Base-by-base conservation (phyloP, 2,329 filamentous ascomycete species). In the Verticillium tricorpus region DNA sequence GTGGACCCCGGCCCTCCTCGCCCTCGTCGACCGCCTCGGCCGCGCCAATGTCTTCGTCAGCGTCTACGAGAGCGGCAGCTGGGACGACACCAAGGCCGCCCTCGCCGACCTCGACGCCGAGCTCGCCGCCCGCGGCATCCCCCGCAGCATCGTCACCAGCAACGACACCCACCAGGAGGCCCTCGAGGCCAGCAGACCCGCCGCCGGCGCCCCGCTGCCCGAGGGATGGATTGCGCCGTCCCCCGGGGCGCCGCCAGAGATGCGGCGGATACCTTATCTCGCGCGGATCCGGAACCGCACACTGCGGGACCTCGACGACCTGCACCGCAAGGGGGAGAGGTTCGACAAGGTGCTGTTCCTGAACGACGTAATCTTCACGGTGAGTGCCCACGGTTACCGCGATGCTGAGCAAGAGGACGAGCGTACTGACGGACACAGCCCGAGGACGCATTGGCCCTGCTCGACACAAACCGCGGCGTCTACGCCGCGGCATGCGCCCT, bases 261-360 rank as follows among this genome's bases (percentile, higher is more conserved):
- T 89, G 63, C 77, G 89, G 57, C 79, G 89, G 22, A 91, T 92
- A 64, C 88, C 89, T 1, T 91, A 88, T 70, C 76, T 92, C 22
- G 82, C 90, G 1, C 79, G 76, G 31, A 68, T 90, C 62, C 81
- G 90, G 50, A 92, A 93, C 71, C 72, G 76, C 65, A 85, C 83
- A n/a, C 73, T 92, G 66, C 72, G 82, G 63, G 86, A 88, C 9
- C 69, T 92, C 64, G 70, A 80, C 32, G 77, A 81, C 19, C 69
- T 89, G 55, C 71, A 77, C 11, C 73, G 75, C 22, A 71, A 81
- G 59, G 86, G 85, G 4, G 72, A 78, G n/a, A 75, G 66, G 11
- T 81, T 87, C 68, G 85, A 88, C 66, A 84, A 80, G 67, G 76
- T 89, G 19, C 71, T 89, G 25, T 89, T 87, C 68, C 70, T 89